Percentiles rank a stretch among this genome's conserved stretches.
phyloP scores from a whole-genome alignment of 805 yeast genomes.

The Starmera amethionina region DNA sequence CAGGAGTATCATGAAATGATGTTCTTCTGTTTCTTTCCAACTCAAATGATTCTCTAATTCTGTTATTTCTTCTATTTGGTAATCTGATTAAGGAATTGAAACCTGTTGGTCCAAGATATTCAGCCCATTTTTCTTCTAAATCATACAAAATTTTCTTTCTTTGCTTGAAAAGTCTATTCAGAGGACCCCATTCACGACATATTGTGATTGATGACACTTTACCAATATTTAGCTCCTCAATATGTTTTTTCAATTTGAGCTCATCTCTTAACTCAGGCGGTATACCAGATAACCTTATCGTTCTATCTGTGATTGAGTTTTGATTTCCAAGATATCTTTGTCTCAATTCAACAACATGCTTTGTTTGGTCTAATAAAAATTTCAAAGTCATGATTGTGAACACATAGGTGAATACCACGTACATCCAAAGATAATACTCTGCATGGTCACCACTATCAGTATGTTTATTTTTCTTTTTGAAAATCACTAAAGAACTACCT shows the following conservation, averaged over 20 bases:
- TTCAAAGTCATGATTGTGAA: slow-evolving; percentile 63
- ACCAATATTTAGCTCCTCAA: slow-evolving; percentile 73
- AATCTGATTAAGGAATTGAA: slow-evolving; percentile 3
- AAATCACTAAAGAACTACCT: slow-evolving; percentile 2
- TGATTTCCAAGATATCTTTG: slow-evolving; percentile 80
- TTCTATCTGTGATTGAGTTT: slow-evolving; percentile 83
- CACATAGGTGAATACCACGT: slow-evolving; percentile 76
- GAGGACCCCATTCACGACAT: slow-evolving; percentile 77
- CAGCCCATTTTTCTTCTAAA: slow-evolving; percentile 67
- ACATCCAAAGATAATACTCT: slow-evolving; percentile 68
- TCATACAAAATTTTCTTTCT: slow-evolving; percentile 43
- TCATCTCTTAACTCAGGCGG: slow-evolving; percentile 74
- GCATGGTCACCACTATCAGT: slow-evolving; percentile 24
- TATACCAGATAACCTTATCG: slow-evolving; percentile 79
- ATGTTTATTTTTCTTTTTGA: slow-evolving; percentile 8
- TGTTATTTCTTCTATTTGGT: slow-evolving; percentile 11
- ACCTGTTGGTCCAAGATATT: slow-evolving; percentile 38
- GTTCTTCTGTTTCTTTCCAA: slow-evolving; percentile 11
- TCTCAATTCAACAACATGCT: slow-evolving; percentile 63
- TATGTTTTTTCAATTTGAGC: slow-evolving; percentile 58
- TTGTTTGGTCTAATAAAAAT: slow-evolving; percentile 59
- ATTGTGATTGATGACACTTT: slow-evolving; percentile 67
- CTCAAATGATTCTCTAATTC: slow-evolving; percentile 15
- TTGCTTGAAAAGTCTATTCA: slow-evolving; percentile 55
- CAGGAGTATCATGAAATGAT: slow-evolving; percentile 6